A percentile compares a stretch with the other conserved stretches of the same genome.
These are phyloP conservation scores for Epithemia pelagica DNA, from an alignment of 108 stramenopile species.

Conservation along the genomic window DNA sequence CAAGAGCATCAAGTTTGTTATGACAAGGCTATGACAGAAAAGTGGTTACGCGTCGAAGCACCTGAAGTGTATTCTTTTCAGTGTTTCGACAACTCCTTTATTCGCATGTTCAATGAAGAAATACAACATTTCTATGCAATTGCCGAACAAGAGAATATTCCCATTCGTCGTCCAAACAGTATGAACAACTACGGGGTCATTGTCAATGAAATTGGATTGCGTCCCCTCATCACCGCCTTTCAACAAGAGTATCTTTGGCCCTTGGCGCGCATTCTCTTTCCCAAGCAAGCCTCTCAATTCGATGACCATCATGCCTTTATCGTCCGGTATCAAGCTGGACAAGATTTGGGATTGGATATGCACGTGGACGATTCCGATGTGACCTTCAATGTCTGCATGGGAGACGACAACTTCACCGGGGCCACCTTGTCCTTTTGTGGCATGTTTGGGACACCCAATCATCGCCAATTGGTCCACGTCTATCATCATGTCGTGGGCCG, in stretches of 20 bases:
- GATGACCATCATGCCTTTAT: constrained; percentile 39
- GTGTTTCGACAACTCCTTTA: background rate
- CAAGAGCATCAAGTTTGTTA: background rate
- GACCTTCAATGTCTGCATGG: constrained; percentile 41
- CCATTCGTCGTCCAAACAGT: constrained; percentile 24
- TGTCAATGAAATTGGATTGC: constrained; percentile 31
- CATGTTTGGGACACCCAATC: constrained; percentile 21
- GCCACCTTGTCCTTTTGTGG: constrained; percentile 35
- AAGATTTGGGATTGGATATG: constrained; percentile 39
- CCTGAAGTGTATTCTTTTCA: constrained; percentile 9
- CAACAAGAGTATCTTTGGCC: constrained; percentile 25
- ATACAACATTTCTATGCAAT: constrained; percentile 13
- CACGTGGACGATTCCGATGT: constrained; percentile 40
- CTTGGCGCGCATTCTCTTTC: constrained; percentile 16
- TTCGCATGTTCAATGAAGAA: constrained; percentile 18
- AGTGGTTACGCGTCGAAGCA: background rate
- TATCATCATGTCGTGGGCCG: constrained; percentile 26
- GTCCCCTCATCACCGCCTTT: constrained; percentile 12
- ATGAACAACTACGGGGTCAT: constrained; percentile 43
- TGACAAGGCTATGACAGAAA: background rate
- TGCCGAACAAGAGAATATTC: constrained; percentile 15
- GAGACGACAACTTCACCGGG: constrained; percentile 24
- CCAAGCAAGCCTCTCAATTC: constrained; percentile 15
- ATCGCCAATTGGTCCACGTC: constrained; percentile 22
- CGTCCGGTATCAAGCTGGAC: constrained; percentile 23